Percentiles rank a stretch among this genome's conserved stretches.
Evolutionary conservation across 495 filamentous ascomycete species (phyloP).

Genomic region (Xylaria palmicola): DNA sequence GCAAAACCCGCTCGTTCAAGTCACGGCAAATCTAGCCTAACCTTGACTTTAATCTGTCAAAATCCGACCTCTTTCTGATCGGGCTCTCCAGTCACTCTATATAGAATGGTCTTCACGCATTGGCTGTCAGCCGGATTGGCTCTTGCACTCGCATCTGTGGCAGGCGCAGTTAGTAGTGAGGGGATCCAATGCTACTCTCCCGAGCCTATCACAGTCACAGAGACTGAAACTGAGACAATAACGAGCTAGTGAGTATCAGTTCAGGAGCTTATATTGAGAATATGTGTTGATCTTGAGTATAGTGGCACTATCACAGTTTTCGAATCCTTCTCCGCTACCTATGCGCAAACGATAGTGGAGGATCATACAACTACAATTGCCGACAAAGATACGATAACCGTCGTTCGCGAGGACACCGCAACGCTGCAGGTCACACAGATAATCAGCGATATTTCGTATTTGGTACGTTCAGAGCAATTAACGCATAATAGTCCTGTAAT

Average conservation of each 20-base stretch:
- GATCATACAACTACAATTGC: constrained; percentile 12
- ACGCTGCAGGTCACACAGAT: neutral
- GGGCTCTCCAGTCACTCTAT: constrained; percentile 2
- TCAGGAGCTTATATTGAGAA: neutral
- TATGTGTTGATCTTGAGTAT: constrained; percentile 11
- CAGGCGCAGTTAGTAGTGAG: constrained; percentile 6
- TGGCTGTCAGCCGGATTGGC: constrained; percentile 21
- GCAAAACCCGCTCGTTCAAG: neutral
- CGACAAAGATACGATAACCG: constrained; percentile 21
- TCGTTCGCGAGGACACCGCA: constrained; percentile 4
- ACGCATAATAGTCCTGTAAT: neutral
- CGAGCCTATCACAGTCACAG: constrained; percentile 20
- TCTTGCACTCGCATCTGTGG: constrained; percentile 18
- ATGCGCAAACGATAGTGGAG: constrained; percentile 13
- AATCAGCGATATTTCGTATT: neutral
- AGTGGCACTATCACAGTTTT: constrained; percentile 21
- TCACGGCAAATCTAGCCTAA: neutral
- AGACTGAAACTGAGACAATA: constrained; percentile 18
- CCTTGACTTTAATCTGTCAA: neutral
- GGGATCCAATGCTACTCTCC: constrained; percentile 15
- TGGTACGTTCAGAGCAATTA: neutral
- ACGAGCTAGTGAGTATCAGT: constrained; percentile 26
- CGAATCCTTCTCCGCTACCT: constrained; percentile 12
- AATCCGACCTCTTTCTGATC: neutral
- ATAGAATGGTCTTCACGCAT: constrained; percentile 23